These are phyloP conservation scores for Mollisia scopiformis DNA, from an alignment of 2,329 filamentous ascomycete genomes.

Conservation along the genomic window DNA sequence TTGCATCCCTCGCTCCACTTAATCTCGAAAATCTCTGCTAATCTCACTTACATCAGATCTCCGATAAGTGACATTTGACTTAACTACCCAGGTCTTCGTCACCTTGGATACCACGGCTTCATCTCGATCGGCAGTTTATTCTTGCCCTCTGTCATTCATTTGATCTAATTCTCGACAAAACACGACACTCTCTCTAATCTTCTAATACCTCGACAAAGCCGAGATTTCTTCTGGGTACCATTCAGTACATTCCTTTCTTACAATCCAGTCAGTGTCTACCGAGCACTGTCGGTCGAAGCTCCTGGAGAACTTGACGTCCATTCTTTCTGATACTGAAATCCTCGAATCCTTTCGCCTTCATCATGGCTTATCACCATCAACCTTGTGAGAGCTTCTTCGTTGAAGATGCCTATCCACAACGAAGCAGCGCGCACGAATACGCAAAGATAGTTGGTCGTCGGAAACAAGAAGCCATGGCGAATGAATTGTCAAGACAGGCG, in stretches of 20 bases:
- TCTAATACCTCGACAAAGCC: constrained; percentile 30
- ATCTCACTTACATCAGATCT: constrained; percentile 22
- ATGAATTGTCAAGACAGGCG: constrained; percentile 83
- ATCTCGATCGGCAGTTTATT: constrained; percentile 28
- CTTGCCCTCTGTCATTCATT: constrained; percentile 32
- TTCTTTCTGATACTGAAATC: constrained; percentile 28
- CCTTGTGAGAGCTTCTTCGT: constrained; percentile 72
- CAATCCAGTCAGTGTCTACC: constrained; percentile 28
- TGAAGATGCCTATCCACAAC: constrained; percentile 46
- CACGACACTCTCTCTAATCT: constrained; percentile 37
- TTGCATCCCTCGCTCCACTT: constrained; percentile 5
- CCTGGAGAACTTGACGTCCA: constrained; percentile 41
- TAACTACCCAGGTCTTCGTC: constrained; percentile 24
- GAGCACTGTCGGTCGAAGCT: constrained; percentile 39
- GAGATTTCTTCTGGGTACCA: constrained; percentile 29
- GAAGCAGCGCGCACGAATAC: constrained; percentile 67
- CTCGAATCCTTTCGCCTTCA: constrained; percentile 21
- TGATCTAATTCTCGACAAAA: constrained; percentile 34
- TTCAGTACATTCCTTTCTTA: constrained; percentile 34
- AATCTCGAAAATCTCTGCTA: constrained; percentile 12
- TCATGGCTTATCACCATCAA: constrained; percentile 44
- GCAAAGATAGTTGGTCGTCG: constrained; percentile 78
- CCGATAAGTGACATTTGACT: constrained; percentile 27
- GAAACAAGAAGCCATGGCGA: constrained; percentile 84
- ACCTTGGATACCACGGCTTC: constrained; percentile 24